These are phyloP conservation scores for Achaetomium macrosporum DNA, from an alignment of 2,329 filamentous ascomycete genomes.

Conservation along the genomic window DNA sequence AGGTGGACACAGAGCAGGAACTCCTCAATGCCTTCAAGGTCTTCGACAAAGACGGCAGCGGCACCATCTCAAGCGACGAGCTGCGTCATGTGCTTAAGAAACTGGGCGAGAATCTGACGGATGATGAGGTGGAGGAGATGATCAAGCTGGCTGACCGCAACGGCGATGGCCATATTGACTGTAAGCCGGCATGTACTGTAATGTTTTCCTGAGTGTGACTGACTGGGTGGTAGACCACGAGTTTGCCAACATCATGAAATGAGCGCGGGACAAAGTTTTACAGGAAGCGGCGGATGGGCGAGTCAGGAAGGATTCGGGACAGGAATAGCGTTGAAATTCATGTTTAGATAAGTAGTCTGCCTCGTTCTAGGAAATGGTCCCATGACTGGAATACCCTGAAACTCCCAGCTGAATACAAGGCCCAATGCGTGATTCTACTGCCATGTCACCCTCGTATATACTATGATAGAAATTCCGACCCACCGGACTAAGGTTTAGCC, in stretches of 20 bases:
- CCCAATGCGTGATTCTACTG: too few relatives aligned
- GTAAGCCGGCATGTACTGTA: slow-evolving; percentile 32
- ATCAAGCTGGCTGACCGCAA: slow-evolving; percentile 60
- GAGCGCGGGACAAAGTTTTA: not conserved
- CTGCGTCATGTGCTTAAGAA: slow-evolving; percentile 58
- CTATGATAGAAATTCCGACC: too few relatives aligned
- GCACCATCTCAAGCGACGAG: slow-evolving; percentile 58
- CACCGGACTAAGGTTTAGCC: too few relatives aligned
- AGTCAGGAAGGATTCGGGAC: not conserved
- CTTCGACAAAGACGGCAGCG: slow-evolving; percentile 61
- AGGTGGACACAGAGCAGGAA: slow-evolving; percentile 57
- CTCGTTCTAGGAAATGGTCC: not conserved
- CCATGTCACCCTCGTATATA: too few relatives aligned
- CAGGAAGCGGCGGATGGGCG: not conserved
- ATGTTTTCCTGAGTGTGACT: not conserved
- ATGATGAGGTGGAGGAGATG: slow-evolving; percentile 61
- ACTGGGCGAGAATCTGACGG: slow-evolving; percentile 58
- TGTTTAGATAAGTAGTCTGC: not conserved
- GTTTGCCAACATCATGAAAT: slow-evolving; percentile 27
- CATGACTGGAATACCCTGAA: too few relatives aligned
- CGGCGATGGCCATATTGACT: slow-evolving; percentile 59
- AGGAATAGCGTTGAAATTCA: too few relatives aligned
- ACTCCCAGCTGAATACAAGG: too few relatives aligned
- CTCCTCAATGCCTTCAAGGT: slow-evolving; percentile 61
- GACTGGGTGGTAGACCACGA: slow-evolving; percentile 17